Evolutionary conservation across 1,284 basidiomycete species (phyloP).

Genomic region (Dichomitus squalens): DNA sequence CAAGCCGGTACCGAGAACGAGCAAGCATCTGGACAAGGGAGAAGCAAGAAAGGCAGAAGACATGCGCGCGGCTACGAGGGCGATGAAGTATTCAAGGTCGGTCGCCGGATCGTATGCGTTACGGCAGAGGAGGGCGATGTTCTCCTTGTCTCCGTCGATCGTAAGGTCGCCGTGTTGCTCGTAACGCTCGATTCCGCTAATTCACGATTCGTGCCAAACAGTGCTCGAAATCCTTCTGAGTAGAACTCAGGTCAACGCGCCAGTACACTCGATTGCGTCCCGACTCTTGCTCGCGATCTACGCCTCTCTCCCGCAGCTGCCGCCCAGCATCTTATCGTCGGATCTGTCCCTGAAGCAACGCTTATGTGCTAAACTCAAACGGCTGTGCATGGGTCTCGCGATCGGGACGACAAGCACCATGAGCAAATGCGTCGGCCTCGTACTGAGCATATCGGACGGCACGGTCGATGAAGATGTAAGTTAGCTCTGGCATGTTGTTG

Average conservation of each 20-base stretch:
- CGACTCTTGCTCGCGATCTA: constrained; percentile 61
- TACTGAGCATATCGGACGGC: constrained; percentile 31
- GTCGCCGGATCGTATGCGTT: constrained; percentile 51
- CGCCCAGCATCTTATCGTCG: constrained; percentile 56
- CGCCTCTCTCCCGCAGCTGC: constrained; percentile 55
- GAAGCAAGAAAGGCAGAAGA: constrained; percentile 72
- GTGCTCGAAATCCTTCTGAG: constrained; percentile 42
- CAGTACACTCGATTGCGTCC: constrained; percentile 59
- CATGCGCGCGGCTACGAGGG: constrained; percentile 75
- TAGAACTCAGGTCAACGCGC: constrained; percentile 50
- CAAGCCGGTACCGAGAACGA: constrained; percentile 30
- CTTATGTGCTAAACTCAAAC: constrained; percentile 48
- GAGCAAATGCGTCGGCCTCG: constrained; percentile 60
- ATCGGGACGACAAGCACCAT: constrained; percentile 57
- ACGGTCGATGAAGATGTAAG: constrained; percentile 21
- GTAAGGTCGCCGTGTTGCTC: constrained; percentile 41
- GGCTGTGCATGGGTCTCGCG: constrained; percentile 48
- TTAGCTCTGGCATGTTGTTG: neutral
- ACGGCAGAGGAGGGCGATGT: constrained; percentile 53
- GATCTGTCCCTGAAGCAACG: constrained; percentile 50
- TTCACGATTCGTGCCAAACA: neutral
- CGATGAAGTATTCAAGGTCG: constrained; percentile 72
- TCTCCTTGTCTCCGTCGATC: constrained; percentile 60
- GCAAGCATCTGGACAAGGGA: constrained; percentile 27
- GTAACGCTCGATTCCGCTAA: neutral